These are phyloP conservation scores for Cyberlindnera lachancei DNA, from an alignment of 805 yeast genomes.

Conservation along the genomic window DNA sequence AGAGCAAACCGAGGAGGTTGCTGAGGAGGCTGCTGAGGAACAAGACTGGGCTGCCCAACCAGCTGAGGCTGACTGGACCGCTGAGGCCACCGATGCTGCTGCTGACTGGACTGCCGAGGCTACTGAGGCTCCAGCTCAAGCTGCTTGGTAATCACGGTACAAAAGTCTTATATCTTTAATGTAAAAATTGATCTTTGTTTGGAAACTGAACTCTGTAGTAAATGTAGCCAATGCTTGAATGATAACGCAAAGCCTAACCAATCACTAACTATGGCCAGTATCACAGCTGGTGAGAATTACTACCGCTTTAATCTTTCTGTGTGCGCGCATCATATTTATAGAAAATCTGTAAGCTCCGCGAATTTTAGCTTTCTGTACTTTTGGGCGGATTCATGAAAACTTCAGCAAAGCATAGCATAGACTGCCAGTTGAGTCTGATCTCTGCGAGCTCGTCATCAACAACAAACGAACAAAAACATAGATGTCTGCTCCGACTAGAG, in stretches of 20 bases:
- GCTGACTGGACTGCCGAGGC: slow-evolving; percentile 50
- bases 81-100: slow-evolving; percentile 56
- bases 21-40: slow-evolving; percentile 47
- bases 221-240: too few relatives aligned
- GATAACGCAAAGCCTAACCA: too few relatives aligned
- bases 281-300: too few relatives aligned
- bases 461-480: neutral
- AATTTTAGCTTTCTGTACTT: too few relatives aligned
- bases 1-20: slow-evolving; percentile 53
- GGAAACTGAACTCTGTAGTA: neutral
- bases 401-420: too few relatives aligned
- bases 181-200: slow-evolving; percentile 14
- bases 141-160: slow-evolving; percentile 21
- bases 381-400: too few relatives aligned
- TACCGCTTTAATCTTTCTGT: too few relatives aligned
- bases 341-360: too few relatives aligned
- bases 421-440: too few relatives aligned
- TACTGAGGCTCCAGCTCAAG: slow-evolving; percentile 25
- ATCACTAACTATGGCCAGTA: too few relatives aligned
- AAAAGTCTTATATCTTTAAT: slow-evolving; percentile 16
- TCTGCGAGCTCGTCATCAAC: too few relatives aligned
- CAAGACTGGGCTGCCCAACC: slow-evolving; percentile 67
- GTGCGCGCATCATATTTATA: too few relatives aligned
- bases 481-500: slow-evolving; percentile 30
- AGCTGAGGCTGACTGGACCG: slow-evolving; percentile 73